Percentiles rank a stretch among this genome's conserved stretches.
Evolutionary conservation across 2,329 filamentous ascomycete species (phyloP).

Genomic region (Uncinocarpus reesii): DNA sequence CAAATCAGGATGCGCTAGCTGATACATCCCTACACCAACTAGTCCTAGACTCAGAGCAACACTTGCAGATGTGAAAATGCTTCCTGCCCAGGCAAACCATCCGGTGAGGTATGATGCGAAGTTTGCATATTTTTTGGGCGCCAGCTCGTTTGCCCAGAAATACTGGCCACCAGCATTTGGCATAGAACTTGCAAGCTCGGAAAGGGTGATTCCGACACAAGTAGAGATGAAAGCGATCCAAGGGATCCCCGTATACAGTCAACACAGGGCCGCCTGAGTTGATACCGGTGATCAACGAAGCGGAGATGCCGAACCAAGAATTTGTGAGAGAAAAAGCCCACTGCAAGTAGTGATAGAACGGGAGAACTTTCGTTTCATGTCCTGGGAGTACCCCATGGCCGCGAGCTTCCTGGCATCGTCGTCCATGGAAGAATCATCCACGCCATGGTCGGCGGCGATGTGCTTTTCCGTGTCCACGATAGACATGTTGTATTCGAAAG

Average conservation of each 20-base stretch:
- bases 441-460: background rate
- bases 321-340: constrained; percentile 44
- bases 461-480: constrained; percentile 5
- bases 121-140: constrained; percentile 37
- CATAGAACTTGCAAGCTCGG: constrained; percentile 41
- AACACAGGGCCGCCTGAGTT: constrained; percentile 42
- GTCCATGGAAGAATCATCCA: constrained; percentile 18
- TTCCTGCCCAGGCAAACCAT: constrained; percentile 46
- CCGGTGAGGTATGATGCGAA: constrained; percentile 41
- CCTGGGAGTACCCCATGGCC: constrained; percentile 42
- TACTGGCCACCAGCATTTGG: constrained; percentile 46
- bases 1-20: constrained; percentile 44
- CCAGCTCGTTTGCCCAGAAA: constrained; percentile 43
- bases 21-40: constrained; percentile 43
- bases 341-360: constrained; percentile 41
- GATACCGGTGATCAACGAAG: constrained; percentile 42
- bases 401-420: constrained; percentile 38
- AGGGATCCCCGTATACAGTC: constrained; percentile 43
- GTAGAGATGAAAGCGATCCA: constrained; percentile 38
- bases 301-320: constrained; percentile 44
- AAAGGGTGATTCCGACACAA: constrained; percentile 39
- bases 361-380: constrained; percentile 41
- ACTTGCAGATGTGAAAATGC: constrained; percentile 46
- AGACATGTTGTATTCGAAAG: constrained; percentile 1
- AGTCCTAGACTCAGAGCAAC: constrained; percentile 42